A percentile compares a stretch with the other conserved stretches of the same genome.
Conservation (phyloP, 345 rosid genomes). For the Aquilaria malaccensis region DNA sequence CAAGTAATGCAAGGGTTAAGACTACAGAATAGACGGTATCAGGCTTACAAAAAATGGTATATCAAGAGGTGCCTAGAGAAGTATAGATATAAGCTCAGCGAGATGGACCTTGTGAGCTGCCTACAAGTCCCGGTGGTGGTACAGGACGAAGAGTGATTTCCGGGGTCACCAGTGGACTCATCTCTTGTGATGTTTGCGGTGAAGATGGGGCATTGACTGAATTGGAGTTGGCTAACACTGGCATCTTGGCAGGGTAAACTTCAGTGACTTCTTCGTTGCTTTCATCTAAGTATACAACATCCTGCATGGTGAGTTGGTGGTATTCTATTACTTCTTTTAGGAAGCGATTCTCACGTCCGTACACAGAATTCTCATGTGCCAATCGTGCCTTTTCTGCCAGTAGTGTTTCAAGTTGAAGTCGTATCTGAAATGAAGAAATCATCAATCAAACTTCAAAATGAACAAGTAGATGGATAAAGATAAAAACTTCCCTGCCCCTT, state of each 20-base stretch:
- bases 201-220: conserved; percentile 11
- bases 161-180: conserved; percentile 9
- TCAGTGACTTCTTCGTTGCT: conserved; percentile 76
- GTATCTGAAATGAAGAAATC: conserved; percentile 32
- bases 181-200: conserved; percentile 14
- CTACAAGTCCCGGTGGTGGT: conserved; percentile 26
- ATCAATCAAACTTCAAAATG: neutral
- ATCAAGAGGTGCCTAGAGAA: too few relatives aligned
- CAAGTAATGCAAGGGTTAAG: too few relatives aligned
- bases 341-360: conserved; percentile 81
- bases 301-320: conserved; percentile 96
- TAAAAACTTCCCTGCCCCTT: neutral
- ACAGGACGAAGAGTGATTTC: conserved; percentile 29
- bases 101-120: conserved; percentile 11
- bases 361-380: conserved; percentile 88
- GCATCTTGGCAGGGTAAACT: conserved; percentile 61
- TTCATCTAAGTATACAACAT: conserved; percentile 87
- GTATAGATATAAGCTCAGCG: too few relatives aligned
- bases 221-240: conserved; percentile 25
- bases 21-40: too few relatives aligned
- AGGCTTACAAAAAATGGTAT: too few relatives aligned
- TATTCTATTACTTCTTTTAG: conserved; percentile 92
- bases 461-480: neutral
- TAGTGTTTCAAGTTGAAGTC: conserved; percentile 89
- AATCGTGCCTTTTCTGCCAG: conserved; percentile 92